phyloP scores from a whole-genome alignment of 108 stramenopile genomes.

The Cyclotella choctawhatcheeana region DNA sequence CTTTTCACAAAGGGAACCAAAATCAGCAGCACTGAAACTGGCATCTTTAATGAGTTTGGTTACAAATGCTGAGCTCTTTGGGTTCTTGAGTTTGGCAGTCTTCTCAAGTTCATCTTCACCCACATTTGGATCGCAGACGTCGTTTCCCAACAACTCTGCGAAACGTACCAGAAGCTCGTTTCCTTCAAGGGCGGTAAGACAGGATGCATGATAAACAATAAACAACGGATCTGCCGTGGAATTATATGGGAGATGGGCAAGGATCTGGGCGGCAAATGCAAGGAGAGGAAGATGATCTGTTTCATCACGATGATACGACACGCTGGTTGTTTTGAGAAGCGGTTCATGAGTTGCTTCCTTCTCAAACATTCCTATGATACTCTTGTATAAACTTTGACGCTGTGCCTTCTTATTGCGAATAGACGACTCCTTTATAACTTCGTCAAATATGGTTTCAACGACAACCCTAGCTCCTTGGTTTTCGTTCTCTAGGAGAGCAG shows the following conservation, averaged over 20 bases:
- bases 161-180: conserved; percentile 63
- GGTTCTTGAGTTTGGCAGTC: conserved; percentile 50
- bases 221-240: conserved; percentile 73
- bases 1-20: conserved; percentile 61
- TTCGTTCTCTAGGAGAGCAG: conserved; percentile 62
- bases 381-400: conserved; percentile 69
- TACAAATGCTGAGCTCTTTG: conserved; percentile 48
- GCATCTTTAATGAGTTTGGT: conserved; percentile 39
- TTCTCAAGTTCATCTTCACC: conserved; percentile 72
- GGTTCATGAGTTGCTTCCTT: conserved; percentile 23
- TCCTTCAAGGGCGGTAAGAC: conserved; percentile 68
- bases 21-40: conserved; percentile 41
- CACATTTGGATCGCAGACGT: conserved; percentile 65
- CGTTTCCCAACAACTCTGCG: conserved; percentile 65
- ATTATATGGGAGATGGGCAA: conserved; percentile 84
- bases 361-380: conserved; percentile 48
- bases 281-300: conserved; percentile 63
- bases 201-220: conserved; percentile 70
- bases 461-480: conserved; percentile 35
- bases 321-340: conserved; percentile 11
- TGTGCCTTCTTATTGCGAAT: conserved; percentile 72
- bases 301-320: conserved; percentile 20
- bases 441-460: conserved; percentile 82
- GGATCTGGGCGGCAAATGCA: conserved; percentile 76
- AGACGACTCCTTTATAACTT: conserved; percentile 74